phyloP scores from a whole-genome alignment of 2,329 filamentous ascomycete species.

The Xylaria sp. region DNA sequence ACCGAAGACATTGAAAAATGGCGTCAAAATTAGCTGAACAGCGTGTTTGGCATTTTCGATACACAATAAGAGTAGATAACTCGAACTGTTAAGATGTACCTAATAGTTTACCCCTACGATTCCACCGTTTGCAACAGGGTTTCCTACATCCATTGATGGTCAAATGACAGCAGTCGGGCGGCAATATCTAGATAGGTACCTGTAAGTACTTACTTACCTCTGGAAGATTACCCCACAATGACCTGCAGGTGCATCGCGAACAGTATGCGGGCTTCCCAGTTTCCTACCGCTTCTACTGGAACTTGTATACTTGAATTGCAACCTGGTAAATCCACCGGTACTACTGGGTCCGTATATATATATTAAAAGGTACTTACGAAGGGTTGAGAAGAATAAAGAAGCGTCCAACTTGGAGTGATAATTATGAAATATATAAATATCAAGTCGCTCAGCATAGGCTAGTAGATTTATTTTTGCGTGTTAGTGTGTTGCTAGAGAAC shows the following conservation, averaged over 20 bases:
- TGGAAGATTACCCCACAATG: slow-evolving; percentile 22
- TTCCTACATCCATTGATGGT: neutral
- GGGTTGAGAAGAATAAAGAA: too few relatives aligned
- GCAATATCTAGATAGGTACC: neutral
- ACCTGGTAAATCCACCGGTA: too few relatives aligned
- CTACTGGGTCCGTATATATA: too few relatives aligned
- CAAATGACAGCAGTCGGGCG: slow-evolving; percentile 15
- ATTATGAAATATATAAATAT: too few relatives aligned
- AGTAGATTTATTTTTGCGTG: neutral
- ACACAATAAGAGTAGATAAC: slow-evolving; percentile 20
- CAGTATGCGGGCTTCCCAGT: too few relatives aligned
- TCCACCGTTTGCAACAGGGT: neutral
- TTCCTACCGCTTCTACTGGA: neutral
- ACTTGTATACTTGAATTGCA: neutral
- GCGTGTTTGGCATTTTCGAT: slow-evolving; percentile 5
- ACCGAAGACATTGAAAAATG: slow-evolving; percentile 22
- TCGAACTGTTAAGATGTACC: slow-evolving; percentile 7
- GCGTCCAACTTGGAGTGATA: too few relatives aligned
- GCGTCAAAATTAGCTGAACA: slow-evolving; percentile 22
- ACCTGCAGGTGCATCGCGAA: slow-evolving; percentile 26
- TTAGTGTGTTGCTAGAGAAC: neutral
- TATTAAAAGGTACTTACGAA: too few relatives aligned
- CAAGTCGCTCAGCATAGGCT: neutral
- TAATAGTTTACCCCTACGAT: neutral
- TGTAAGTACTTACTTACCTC: neutral